These are phyloP conservation scores for Phylloporus sp. DNA, from an alignment of 768 basidiomycete genomes.

Conservation along the genomic window DNA sequence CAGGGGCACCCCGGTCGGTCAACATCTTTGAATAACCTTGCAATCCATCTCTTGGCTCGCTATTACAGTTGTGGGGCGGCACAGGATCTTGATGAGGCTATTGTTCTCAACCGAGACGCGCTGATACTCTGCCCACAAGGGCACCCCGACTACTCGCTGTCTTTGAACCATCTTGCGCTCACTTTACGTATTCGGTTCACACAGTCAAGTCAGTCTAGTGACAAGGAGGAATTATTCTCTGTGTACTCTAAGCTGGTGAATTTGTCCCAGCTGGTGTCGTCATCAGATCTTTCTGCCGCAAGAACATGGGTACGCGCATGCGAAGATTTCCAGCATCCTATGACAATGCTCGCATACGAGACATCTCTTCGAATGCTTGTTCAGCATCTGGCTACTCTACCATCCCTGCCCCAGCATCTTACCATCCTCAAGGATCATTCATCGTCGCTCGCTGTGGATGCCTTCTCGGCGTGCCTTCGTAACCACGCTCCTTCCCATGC, in stretches of 20 bases:
- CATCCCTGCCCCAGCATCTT: neutral
- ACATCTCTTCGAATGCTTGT: neutral
- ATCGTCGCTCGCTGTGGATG: conserved; percentile 7
- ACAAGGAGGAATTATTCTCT: neutral
- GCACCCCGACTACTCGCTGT: too few species aligned
- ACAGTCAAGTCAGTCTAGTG: neutral
- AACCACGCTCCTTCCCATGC: conserved; percentile 6
- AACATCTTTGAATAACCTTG: too few species aligned
- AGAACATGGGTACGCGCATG: neutral
- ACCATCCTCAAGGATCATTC: neutral
- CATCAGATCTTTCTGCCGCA: neutral
- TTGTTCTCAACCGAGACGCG: too few species aligned
- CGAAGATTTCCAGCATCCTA: neutral
- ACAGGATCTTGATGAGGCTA: too few species aligned
- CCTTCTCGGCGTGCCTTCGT: conserved; percentile 11
- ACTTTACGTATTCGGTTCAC: neutral
- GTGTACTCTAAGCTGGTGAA: neutral
- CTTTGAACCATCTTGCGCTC: neutral
- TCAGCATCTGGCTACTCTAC: neutral
- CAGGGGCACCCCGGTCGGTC: too few species aligned
- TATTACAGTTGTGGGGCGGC: too few species aligned
- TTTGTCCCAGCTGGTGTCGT: neutral
- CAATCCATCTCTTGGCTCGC: too few species aligned
- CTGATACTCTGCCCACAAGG: too few species aligned
- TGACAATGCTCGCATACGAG: conserved; percentile 4